These are phyloP conservation scores for Didymella pinodella DNA, from an alignment of 2,329 filamentous ascomycete genomes.

Conservation along the genomic window DNA sequence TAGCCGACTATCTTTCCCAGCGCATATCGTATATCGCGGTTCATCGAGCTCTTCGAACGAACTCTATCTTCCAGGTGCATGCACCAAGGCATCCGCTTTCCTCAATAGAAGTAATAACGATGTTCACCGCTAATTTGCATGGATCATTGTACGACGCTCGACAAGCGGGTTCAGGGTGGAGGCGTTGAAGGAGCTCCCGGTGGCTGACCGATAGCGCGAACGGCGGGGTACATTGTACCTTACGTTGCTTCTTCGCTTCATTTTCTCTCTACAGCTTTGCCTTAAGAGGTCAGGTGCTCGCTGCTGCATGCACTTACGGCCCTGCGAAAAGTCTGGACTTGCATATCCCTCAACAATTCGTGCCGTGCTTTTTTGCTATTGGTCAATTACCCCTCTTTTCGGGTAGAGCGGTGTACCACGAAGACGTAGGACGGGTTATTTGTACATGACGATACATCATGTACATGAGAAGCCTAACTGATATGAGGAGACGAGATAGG, in stretches of 20 bases:
- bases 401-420: conserved; percentile 37
- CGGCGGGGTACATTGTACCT: conserved; percentile 12
- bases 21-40: conserved; percentile 35
- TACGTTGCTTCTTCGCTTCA: conserved; percentile 27
- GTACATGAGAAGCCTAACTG: conserved; percentile 15
- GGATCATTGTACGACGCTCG: conserved; percentile 14
- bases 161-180: conserved; percentile 3
- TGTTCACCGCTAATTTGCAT: conserved; percentile 8
- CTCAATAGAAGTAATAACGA: not conserved
- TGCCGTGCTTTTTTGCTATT: conserved; percentile 36
- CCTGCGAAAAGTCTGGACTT: conserved; percentile 31
- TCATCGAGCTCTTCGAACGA: conserved; percentile 31
- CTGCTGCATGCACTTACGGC: conserved; percentile 35
- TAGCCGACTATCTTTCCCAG: conserved; percentile 22
- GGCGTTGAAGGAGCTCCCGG: conserved; percentile 3
- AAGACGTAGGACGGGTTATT: conserved; percentile 43
- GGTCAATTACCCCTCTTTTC: conserved; percentile 38
- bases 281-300: conserved; percentile 44
- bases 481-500: conserved; percentile 1
- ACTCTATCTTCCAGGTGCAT: conserved; percentile 6
- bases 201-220: conserved; percentile 14
- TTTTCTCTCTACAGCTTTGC: conserved; percentile 22
- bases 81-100: conserved; percentile 8
- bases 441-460: conserved; percentile 33
- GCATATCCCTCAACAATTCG: conserved; percentile 40